Base-by-base conservation (phyloP, 768 basidiomycete species). In the Hemileccinum rubropunctum region DNA sequence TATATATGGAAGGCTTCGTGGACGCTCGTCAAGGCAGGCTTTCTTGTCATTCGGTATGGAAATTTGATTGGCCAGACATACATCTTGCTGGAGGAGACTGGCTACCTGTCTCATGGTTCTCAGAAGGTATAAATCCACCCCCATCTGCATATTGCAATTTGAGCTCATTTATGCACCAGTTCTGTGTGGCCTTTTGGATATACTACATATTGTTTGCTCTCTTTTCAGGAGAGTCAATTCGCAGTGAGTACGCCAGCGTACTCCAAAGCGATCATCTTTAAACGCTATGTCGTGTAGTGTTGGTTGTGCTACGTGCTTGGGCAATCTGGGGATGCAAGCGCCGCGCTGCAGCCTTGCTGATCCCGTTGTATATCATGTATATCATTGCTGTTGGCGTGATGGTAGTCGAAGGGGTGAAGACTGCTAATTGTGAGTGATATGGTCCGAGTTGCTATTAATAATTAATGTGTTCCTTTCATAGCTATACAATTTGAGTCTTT, bases 21-120 rank as follows among this genome's bases (percentile, higher is more conserved):
- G 47, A 39, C 51, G 1, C 3, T 38, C 3, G 27, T 44, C 17
- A 58, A 58, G 23, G 38, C 26, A 15, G 14, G 23, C 14, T 48
- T 58, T 26, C 45, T 58, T 4, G 11, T 54, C 32, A 50, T 51
- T 28, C 52, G 57, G 23, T 58, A 57, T 5, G 56, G 42, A 3
- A 53, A 52, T 17, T 28, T 58, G 17, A 20, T 36, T 6, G 45
- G 51, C 9, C 57, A 49, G 11, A 43, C 45, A 5, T 42, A 37
- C 23, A n/a, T 56, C 17, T 20, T 12, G 17, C 23, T 58, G 17
- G 41, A 57, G 38, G 57, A 58, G 41, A 34, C 34, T 3, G 51
- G 45, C 5, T 7, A 28, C n/a, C 27, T 52, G 4, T 21, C 13
- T 6, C 23, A 51, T 18, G 14, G 38, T 7, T 56, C 56, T 15